These are phyloP conservation scores for Pseudocercospora musae DNA, from an alignment of 2,329 filamentous ascomycete species.

Conservation along the genomic window DNA sequence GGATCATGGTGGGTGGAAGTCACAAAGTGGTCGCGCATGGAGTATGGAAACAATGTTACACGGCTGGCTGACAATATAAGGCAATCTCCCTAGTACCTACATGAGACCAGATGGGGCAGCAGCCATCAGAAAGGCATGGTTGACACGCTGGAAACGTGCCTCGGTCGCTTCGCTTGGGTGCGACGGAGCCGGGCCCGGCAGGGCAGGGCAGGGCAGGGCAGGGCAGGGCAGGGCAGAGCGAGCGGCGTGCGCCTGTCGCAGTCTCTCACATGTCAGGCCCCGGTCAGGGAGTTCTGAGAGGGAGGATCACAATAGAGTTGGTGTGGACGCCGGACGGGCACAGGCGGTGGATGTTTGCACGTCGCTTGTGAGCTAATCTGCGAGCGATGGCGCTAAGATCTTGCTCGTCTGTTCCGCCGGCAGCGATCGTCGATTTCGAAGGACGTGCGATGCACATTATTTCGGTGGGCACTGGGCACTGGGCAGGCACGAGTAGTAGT, in stretches of 20 bases:
- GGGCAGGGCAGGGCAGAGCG: neutral
- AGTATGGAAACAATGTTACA: neutral
- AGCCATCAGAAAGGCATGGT: neutral
- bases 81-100: neutral
- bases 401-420: neutral
- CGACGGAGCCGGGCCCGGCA: neutral
- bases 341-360: constrained; percentile 4
- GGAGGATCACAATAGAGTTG: no score
- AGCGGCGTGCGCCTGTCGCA: neutral
- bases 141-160: neutral
- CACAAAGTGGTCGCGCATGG: neutral
- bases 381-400: constrained; percentile 4
- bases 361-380: constrained; percentile 5
- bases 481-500: neutral
- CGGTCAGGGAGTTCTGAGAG: no score
- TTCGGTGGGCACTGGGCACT: constrained; percentile 1
- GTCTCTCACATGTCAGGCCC: no score
- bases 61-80: neutral
- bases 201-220: no score
- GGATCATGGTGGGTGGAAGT: neutral
- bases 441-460: neutral
- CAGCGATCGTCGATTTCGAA: constrained; percentile 2
- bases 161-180: no score
- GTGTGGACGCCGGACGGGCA: neutral
- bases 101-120: neutral